Conservation (phyloP, 805 yeast genomes). For the Spathaspora gorwiae region DNA sequence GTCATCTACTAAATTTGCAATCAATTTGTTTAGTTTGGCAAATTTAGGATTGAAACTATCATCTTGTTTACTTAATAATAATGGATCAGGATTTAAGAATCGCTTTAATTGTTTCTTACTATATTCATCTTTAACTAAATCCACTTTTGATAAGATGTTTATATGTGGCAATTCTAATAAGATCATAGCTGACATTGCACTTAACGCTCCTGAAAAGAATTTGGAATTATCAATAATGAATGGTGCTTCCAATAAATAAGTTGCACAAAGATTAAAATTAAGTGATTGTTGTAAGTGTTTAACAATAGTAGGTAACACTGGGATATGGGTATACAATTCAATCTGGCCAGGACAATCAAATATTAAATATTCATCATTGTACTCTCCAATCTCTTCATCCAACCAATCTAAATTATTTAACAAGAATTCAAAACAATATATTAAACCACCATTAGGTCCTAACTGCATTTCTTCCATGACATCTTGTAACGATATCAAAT, state of each 20-base stretch:
- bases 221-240: conserved; percentile 87
- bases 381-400: conserved; percentile 95
- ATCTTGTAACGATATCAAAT: conserved; percentile 83
- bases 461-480: conserved; percentile 91
- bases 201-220: conserved; percentile 89
- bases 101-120: conserved; percentile 74
- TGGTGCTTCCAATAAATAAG: conserved; percentile 89
- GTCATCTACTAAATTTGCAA: conserved; percentile 90
- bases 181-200: conserved; percentile 99
- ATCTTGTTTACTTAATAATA: conserved; percentile 53
- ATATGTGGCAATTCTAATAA: conserved; percentile 91
- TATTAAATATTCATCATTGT: conserved; percentile 86
- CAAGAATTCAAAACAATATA: conserved; percentile 90
- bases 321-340: conserved; percentile 90
- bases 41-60: conserved; percentile 56
- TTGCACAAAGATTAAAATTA: conserved; percentile 86
- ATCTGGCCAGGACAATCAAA: conserved; percentile 98
- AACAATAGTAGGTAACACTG: conserved; percentile 85
- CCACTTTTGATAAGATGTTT: conserved; percentile 82
- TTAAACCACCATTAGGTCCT: conserved; percentile 93
- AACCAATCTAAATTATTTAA: conserved; percentile 92
- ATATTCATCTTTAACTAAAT: conserved; percentile 74
- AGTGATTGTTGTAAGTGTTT: conserved; percentile 75
- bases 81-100: conserved; percentile 88
- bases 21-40: conserved; percentile 67